Evolutionary conservation across 208 protist genomes (phyloP), one percentile per base, ranked within the genome.

Genomic region (Endotrypanum monterogeii): DNA sequence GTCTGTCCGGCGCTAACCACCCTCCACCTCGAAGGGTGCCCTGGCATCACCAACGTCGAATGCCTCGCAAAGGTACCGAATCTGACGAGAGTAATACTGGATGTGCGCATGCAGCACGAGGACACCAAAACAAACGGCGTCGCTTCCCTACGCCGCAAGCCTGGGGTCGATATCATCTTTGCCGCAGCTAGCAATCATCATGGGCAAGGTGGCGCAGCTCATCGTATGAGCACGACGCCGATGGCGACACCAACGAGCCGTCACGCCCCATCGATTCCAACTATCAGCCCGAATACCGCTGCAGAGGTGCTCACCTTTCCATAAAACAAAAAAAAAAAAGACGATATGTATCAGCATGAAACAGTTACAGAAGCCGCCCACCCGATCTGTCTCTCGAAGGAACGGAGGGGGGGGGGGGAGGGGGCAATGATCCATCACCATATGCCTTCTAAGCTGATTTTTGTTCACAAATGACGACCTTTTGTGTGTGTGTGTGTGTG

Each of bases 11-110:
- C 73, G 50, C 77, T 88, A 16, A 39, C 79, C 11, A 74, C 78
- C 35, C 44, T 91, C 39, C 84, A 84, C 74, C 63, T 91, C 18
- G 86, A 88, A 58, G 83, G 76, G 30, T 91, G 86, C 70, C 54
- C 72, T 12, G 55, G 35, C 14, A 61, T 91, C 23, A 84, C 74
- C 12, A 75, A 76, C 58, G 70, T 89, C 55, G 69, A 80, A 46
- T 82, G 73, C 37, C 80, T 89, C 23, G 79, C 83, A 32, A 68
- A 68, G 58, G 61, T 85, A 74, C 73, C 75, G 20, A 61, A 65
- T 56, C 75, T 89, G 30, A 75, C 39, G 11, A 87, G 85, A 73
- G 79, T 87, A 23, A 58, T 85, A 32, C 48, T 89, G 18, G 81
- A 83, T 69, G 68, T 75, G 35, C 58, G 50, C 51, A 78, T 77